Percentiles rank a stretch among this genome's conserved stretches.
These are phyloP conservation scores for Avena eriantha DNA, from an alignment of 176 grass and related monocot genomes.

Conservation along the genomic window DNA sequence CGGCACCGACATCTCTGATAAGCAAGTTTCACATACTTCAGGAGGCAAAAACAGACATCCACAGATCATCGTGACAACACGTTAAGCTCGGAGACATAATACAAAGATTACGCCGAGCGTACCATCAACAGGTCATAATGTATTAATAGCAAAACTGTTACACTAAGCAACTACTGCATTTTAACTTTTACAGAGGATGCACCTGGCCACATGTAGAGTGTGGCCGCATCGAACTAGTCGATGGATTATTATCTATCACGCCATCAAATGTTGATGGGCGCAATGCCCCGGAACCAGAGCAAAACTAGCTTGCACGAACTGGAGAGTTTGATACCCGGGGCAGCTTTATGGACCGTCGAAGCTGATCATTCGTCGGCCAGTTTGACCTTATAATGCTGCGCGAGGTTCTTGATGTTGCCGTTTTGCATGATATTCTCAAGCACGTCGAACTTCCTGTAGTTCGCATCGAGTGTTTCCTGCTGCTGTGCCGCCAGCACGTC, in stretches of 20 bases:
- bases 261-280: neutral
- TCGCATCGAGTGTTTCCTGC: conserved; percentile 46
- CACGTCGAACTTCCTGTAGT: conserved; percentile 59
- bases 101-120: neutral
- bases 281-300: neutral
- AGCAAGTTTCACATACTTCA: neutral
- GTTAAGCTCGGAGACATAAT: neutral
- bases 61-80: neutral
- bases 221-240: neutral
- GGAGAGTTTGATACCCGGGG: neutral
- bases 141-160: neutral
- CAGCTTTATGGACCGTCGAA: neutral
- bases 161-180: neutral
- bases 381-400: conserved; percentile 49
- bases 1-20: neutral
- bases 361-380: conserved; percentile 45
- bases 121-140: neutral
- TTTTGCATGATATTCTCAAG: conserved; percentile 50
- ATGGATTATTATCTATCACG: neutral
- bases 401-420: conserved; percentile 43
- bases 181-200: neutral
- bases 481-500: conserved; percentile 57
- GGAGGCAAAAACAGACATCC: neutral
- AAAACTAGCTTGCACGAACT: neutral
- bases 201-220: neutral